Evolutionary conservation across 73 alveolate species (phyloP), one percentile per base, ranked within the genome.

Genomic region (Paramecium sonneborni): DNA sequence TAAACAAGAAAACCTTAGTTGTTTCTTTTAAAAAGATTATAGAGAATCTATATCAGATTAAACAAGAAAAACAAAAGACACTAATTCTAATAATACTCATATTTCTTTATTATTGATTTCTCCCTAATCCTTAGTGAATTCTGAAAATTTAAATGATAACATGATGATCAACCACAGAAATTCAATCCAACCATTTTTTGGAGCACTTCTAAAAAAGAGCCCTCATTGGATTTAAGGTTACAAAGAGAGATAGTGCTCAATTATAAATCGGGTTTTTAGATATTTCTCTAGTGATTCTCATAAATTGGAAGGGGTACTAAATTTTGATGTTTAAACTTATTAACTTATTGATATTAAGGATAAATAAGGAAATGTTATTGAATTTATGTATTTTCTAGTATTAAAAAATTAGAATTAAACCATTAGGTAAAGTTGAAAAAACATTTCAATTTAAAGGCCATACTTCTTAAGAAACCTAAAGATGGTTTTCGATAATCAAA

Each of bases 151-250:
- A 35, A 35, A 35, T 35, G 43, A 35, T 35, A 35, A 35, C 43
- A 3, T 28, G 55, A 21, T 7, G 57, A 35, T 11, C 5, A 28
- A 18, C 23, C 30, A 15, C 24, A 48, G 68, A 48, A 48, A 48
- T 48, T 4, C 20, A 2, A 48, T 48, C 20, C 7, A 48, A 32
- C 86, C 86, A 70, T 70, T 15, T 15, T 32, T 28, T 70, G 86
- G 86, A 32, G 28, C 32, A 10, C 32, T 70, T 10, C 57, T 70
- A 10, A 70, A 70, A 21, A 70, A 70, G 32, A 70, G 86, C 14
- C 86, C 86, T 28, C 86, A 70, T 23, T 70, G 86, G 86, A 11
- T 70, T 2, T 70, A 70, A 21, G 86, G 86, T 32, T 70, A 70
- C 14, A 21, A 14, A 8, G 26, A 70, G 15, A 70, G 57, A 32